Evolutionary conservation across 345 rosid species (phyloP).

Genomic region (Psidium guajava): DNA sequence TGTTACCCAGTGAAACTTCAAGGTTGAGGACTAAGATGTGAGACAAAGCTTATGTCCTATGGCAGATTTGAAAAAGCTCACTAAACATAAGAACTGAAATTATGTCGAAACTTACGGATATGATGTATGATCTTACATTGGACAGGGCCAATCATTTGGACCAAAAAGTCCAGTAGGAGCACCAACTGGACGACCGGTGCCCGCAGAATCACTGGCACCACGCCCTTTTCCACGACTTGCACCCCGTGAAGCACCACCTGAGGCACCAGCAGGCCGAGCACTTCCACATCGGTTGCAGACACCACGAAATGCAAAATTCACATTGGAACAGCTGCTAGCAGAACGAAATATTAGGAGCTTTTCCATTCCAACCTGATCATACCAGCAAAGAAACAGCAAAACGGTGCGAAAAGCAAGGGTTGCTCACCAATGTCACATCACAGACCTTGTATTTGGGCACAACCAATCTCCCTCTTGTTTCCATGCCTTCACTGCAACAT

Average conservation of each 20-base stretch:
- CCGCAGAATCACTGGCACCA: slow-evolving; percentile 38
- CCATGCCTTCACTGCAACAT: slow-evolving; percentile 77
- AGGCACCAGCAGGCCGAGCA: slow-evolving; percentile 87
- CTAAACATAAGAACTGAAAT: not conserved
- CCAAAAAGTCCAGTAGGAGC: slow-evolving; percentile 84
- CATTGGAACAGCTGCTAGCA: slow-evolving; percentile 81
- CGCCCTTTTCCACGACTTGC: slow-evolving; percentile 87
- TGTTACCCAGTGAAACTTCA: not conserved
- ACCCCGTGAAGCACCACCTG: slow-evolving; percentile 60
- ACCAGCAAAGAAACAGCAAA: not conserved
- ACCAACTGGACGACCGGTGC: slow-evolving; percentile 37
- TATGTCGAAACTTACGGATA: not conserved
- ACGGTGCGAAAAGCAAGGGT: slow-evolving; percentile 46
- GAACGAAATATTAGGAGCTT: slow-evolving; percentile 16
- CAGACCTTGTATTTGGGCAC: slow-evolving; percentile 99
- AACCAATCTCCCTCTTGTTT: slow-evolving; percentile 98
- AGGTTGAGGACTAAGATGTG: not conserved
- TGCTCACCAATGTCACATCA: slow-evolving; percentile 99
- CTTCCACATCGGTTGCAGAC: slow-evolving; percentile 95
- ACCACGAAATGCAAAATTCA: slow-evolving; percentile 96
- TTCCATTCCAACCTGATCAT: not conserved
- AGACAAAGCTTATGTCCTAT: not conserved
- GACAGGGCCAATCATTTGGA: slow-evolving; percentile 99
- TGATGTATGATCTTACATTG: slow-evolving; percentile 64
- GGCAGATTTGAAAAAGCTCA: not conserved